Evolutionary conservation across 768 basidiomycete species (phyloP).

Genomic region (Amanita phalloides): DNA sequence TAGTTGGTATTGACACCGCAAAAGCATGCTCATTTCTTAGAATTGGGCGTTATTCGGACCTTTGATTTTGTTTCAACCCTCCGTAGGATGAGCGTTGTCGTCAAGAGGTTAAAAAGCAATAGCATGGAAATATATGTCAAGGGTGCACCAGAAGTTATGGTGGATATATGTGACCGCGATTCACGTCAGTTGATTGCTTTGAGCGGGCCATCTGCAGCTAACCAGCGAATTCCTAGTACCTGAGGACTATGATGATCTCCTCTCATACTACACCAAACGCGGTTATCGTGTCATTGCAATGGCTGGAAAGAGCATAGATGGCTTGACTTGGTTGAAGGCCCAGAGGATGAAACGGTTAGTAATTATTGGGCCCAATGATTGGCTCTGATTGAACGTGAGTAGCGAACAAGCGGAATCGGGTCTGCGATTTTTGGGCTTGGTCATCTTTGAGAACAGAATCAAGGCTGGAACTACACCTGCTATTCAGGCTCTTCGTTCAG

Average conservation of each 20-base stretch:
- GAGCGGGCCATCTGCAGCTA: neutral
- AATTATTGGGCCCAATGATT: neutral
- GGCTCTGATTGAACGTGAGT: conserved; percentile 4
- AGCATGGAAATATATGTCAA: conserved; percentile 99
- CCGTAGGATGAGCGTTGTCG: conserved; percentile 94
- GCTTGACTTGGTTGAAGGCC: conserved; percentile 93
- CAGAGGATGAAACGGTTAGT: conserved; percentile 88
- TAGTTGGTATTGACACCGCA: neutral
- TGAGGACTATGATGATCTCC: conserved; percentile 88
- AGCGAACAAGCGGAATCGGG: conserved; percentile 93
- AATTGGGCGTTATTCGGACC: conserved; percentile 90
- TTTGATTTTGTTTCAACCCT: conserved; percentile 95
- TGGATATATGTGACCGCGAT: conserved; percentile 82
- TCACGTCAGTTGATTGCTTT: conserved; percentile 56
- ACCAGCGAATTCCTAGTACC: conserved; percentile 50
- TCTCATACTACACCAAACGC: conserved; percentile 93
- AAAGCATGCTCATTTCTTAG: conserved; percentile 93
- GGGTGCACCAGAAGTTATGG: conserved; percentile 98
- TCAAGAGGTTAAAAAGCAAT: conserved; percentile 85
- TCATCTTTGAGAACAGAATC: conserved; percentile 97
- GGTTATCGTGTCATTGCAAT: conserved; percentile 98
- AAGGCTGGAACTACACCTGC: conserved; percentile 88
- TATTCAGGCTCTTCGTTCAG: conserved; percentile 78
- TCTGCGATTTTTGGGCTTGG: conserved; percentile 84
- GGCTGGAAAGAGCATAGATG: conserved; percentile 91